Evolutionary conservation across 108 stramenopile genomes (phyloP), one percentile per base, ranked within the genome.

Genomic region (Stephanodiscus minutulus): DNA sequence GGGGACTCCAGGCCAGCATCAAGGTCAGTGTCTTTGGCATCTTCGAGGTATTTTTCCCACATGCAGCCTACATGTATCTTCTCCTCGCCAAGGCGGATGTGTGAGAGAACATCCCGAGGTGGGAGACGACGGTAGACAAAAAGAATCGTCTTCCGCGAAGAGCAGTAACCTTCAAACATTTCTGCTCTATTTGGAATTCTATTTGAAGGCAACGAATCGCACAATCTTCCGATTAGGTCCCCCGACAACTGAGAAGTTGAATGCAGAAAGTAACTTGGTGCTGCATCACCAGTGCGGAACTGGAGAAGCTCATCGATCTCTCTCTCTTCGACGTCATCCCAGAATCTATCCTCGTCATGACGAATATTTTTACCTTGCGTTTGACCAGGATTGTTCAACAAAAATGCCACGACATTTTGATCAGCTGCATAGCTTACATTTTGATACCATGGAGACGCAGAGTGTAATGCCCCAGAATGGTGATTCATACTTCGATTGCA

Each of bases 11-110:
- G 57, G 10, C 72, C 66, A 20, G 13, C 61, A 20, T 70, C 62
- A 25, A 67, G 36, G 5, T 72, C 52, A 28, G 37, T 57, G n/a
- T 77, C 66, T 46, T 56, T 25, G 61, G 28, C 25, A 13, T 66
- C 25, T 49, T 70, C 71, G 27, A 68, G 21, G 39, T 56, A 74
- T 33, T 69, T 73, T 76, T 93, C 89, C 86, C 85, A 85, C 22
- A 93, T 46, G 68, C 88, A 89, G 44, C 92, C 92, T 36, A 28
- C 25, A 70, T 63, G 57, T 9, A 57, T 59, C 31, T 5, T 25
- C 15, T 31, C 36, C 22, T 33, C 28, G 25, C 58, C 72, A 39
- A 17, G 20, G 31, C 1, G 5, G 9, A n/a, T 21, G 35, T 18
- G 46, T 8, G 21, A 29, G 9, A 73, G 72, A 21, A 58, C 12